phyloP scores from a whole-genome alignment of 1,139 yeast species.

The Wickerhamomyces sp. region DNA sequence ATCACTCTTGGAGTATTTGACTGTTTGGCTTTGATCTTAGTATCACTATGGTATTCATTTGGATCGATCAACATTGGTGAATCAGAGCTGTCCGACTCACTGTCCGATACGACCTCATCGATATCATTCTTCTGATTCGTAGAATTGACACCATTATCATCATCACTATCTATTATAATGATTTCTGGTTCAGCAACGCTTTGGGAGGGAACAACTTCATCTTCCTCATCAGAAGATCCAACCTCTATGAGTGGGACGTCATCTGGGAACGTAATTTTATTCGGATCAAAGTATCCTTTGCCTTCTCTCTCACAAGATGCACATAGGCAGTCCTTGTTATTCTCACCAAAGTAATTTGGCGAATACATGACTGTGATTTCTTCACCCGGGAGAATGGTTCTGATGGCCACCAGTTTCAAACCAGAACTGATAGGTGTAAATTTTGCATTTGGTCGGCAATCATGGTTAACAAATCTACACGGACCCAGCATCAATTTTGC shows the following conservation, averaged over 20 bases:
- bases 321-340: slow-evolving; percentile 39
- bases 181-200: slow-evolving; percentile 1
- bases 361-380: slow-evolving; percentile 42
- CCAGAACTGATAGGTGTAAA: slow-evolving; percentile 28
- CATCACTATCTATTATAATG: slow-evolving; percentile 4
- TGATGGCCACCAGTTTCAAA: slow-evolving; percentile 30
- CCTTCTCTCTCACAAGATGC: slow-evolving; percentile 35
- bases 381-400: slow-evolving; percentile 35
- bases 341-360: slow-evolving; percentile 36
- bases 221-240: slow-evolving; percentile 7
- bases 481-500: slow-evolving; percentile 44
- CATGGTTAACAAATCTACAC: slow-evolving; percentile 42
- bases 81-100: neutral
- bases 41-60: slow-evolving; percentile 1
- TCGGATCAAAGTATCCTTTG: slow-evolving; percentile 20
- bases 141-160: neutral
- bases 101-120: neutral
- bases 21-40: neutral
- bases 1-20: neutral
- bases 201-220: slow-evolving; percentile 1
- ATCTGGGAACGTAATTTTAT: slow-evolving; percentile 6
- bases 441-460: slow-evolving; percentile 37
- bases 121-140: neutral
- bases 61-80: neutral
- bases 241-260: slow-evolving; percentile 8